These are phyloP conservation scores for Gossypium sturtianum DNA, from an alignment of 345 rosid genomes.

Conservation along the genomic window DNA sequence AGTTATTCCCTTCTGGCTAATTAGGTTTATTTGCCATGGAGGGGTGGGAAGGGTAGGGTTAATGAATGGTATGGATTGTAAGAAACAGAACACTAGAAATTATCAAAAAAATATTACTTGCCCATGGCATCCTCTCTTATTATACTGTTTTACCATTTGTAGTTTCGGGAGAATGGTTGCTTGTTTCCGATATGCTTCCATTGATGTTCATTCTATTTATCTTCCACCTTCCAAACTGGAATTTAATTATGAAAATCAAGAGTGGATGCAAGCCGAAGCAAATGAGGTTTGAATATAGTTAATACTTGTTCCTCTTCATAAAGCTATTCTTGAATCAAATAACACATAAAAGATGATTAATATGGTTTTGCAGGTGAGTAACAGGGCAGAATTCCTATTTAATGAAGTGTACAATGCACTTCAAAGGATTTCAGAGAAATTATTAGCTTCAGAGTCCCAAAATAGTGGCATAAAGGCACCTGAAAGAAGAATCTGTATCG, in stretches of 20 bases:
- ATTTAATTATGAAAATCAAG: slow-evolving; percentile 65
- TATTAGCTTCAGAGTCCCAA: slow-evolving; percentile 30
- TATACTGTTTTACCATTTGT: slow-evolving; percentile 20
- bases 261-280: slow-evolving; percentile 81
- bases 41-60: not conserved
- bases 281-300: slow-evolving; percentile 47
- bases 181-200: slow-evolving; percentile 94
- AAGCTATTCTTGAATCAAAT: slow-evolving; percentile 6
- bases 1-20: not conserved
- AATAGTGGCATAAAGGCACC: slow-evolving; percentile 26
- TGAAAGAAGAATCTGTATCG: slow-evolving; percentile 32
- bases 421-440: slow-evolving; percentile 43
- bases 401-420: slow-evolving; percentile 59
- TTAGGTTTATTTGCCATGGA: not conserved
- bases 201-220: slow-evolving; percentile 68
- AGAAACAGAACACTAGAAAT: not conserved
- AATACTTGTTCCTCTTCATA: slow-evolving; percentile 7
- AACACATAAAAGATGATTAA: slow-evolving; percentile 8
- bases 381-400: slow-evolving; percentile 56
- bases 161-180: slow-evolving; percentile 96
- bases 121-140: slow-evolving; percentile 15
- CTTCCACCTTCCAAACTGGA: slow-evolving; percentile 83
- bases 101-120: not conserved
- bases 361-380: slow-evolving; percentile 43
- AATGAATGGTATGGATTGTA: not conserved